Conservation (phyloP, 305 asterid genomes). For the Euphrasia arctica region DNA sequence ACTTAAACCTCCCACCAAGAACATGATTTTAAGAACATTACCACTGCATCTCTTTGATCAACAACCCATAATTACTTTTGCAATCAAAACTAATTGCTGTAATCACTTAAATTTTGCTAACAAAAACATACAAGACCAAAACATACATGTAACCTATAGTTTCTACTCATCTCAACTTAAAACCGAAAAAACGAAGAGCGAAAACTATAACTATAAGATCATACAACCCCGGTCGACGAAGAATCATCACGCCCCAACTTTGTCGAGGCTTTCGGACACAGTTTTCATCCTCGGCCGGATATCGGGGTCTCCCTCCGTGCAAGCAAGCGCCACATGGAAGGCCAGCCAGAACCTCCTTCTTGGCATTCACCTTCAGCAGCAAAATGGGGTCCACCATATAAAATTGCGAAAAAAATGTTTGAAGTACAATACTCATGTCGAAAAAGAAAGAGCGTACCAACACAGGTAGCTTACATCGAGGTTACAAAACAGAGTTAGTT, state of each 20-base stretch:
- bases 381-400: conserved; percentile 87
- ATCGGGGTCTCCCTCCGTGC: conserved; percentile 90
- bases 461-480: conserved; percentile 11
- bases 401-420: conserved; percentile 6
- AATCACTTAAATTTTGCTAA: too few species aligned
- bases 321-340: conserved; percentile 74
- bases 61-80: too few species aligned
- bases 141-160: too few species aligned
- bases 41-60: too few species aligned
- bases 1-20: too few species aligned
- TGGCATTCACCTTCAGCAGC: conserved; percentile 76
- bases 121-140: too few species aligned
- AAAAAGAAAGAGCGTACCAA: conserved; percentile 12
- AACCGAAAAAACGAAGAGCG: too few species aligned
- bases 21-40: too few species aligned
- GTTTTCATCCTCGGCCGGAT: conserved; percentile 85
- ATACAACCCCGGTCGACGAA: too few species aligned
- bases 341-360: conserved; percentile 79
- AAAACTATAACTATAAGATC: background rate
- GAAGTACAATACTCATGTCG: conserved; percentile 22
- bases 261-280: conserved; percentile 75
- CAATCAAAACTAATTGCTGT: too few species aligned
- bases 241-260: conserved; percentile 43
- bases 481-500: conserved; percentile 4
- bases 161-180: too few species aligned